Evolutionary conservation across 129 eudicot species (phyloP), one percentile per base, ranked within the genome.

Genomic region (Lactuca saligna): DNA sequence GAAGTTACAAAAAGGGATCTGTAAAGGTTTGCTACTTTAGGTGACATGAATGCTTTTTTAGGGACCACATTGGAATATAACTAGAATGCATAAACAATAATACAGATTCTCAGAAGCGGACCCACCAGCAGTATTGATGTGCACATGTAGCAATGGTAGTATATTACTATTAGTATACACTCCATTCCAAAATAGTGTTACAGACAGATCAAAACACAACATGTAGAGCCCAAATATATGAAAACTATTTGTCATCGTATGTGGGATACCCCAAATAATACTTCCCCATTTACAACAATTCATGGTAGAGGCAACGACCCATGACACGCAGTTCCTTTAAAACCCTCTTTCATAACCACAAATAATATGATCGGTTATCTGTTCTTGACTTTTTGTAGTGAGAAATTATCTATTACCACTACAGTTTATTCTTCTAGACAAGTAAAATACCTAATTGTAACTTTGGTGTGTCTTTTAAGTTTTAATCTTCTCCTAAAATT

Each of bases 51-150:
- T 48, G 13, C 0, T 17, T 65, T 61, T 54, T 71, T 44, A 33
- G 60, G 70, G 68, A 62, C 71, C 81, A 61, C 71, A 54, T 61
- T 51, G 55, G 15, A 57, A 57, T 59, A 34, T 35, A 51, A 35
- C 37, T 3, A 17, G 14, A 11, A 54, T 54, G 51, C 79, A 75
- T 17, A 59, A 41, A 75, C 60, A 61, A 69, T 61, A 53, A 61
- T 60, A 61, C 17, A 54, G 37, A 62, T 69, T 53, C 55, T 61
- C 54, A 69, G 53, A 53, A 53, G 33, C 38, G 64, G 38, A 65
- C 75, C 70, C 69, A 67, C 63, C 41, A 67, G 42, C 57, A 44
- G 60, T 46, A 57, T 41, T 57, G 65, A 10, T 39, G 54, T 25
- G 53, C 31, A 60, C 41, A 39, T 49, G 44, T 14, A 58, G 59